phyloP scores from a whole-genome alignment of 257 asterid species.

The Solanum chaucha region DNA sequence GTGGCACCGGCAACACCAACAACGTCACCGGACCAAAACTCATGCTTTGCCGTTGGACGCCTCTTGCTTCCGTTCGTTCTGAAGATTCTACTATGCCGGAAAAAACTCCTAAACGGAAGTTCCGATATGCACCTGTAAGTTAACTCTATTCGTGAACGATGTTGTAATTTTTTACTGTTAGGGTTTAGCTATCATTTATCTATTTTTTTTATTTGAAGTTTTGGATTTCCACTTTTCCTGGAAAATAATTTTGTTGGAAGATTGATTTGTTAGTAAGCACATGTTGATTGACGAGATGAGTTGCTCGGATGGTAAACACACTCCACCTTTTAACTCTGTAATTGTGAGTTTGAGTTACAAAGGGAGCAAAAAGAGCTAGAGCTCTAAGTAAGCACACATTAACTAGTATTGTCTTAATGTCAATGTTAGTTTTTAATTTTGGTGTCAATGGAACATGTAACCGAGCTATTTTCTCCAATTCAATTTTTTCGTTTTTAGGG shows the following conservation, averaged over 20 bases:
- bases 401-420: not conserved
- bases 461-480: not conserved
- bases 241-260: not conserved
- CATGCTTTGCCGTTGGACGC: slow-evolving; percentile 83
- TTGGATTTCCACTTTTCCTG: not conserved
- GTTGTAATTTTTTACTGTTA: not conserved
- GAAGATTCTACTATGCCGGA: slow-evolving; percentile 18
- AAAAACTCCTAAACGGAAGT: slow-evolving; percentile 48
- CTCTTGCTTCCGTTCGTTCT: slow-evolving; percentile 30
- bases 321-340: not conserved
- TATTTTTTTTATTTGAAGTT: not conserved
- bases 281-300: not conserved
- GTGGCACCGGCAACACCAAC: slow-evolving; percentile 10
- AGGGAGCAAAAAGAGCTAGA: not conserved
- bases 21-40: slow-evolving; percentile 26
- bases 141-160: not conserved
- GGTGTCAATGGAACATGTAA: not conserved
- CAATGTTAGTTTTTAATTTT: not conserved
- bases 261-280: not conserved
- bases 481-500: not conserved
- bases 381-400: not conserved
- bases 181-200: not conserved
- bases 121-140: slow-evolving; percentile 70
- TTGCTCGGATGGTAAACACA: not conserved
- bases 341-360: too few species aligned